Evolutionary conservation across 768 basidiomycete genomes (phyloP), one percentile per base, ranked within the genome.

Genomic region (Serendipita sp.): DNA sequence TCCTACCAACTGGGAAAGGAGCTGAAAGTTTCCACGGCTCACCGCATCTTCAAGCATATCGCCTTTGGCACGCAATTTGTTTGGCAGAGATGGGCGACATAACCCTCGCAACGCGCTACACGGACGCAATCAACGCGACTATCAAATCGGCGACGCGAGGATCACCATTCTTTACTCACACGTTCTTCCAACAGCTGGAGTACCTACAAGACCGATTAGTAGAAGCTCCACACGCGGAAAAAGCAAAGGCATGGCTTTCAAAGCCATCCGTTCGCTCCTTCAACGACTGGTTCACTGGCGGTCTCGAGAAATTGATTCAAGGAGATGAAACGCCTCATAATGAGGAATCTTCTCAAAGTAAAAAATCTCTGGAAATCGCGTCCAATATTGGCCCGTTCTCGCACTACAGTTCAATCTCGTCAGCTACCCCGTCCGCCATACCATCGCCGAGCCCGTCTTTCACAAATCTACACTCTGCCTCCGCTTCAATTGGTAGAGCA

Each of bases 191-290:
- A 48, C 86, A 89, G 69, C 76, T 96, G 56, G 87, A 84, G 73
- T 83, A 83, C 36, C 78, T 99, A 4, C 79, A 83, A 2, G 89
- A 95, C 70, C 84, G 91, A 34, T 80, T 97, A 34, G 75, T 82
- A 48, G 85, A 88, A 58, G 78, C 85, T 18, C 82, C 86, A 44
- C 81, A 85, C 36, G 76, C 83, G 44, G 90, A 92, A 70, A 91
- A 89, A 74, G 77, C 81, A 1, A 81, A 80, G 10, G 91, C 89
- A 0, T 96, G 92, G 92, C 91, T 92, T 65, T 79, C 56, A 10
- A 92, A 94, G 70, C 93, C 96, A 2, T 95, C 89, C 66, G 79
- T 98, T 52, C 93, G 97, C 72, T 86, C 85, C 38, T 83, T 98
- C 58, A 89, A 93, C 32, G 86, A 85, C 48, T 97, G 93, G 87